Percentiles rank a stretch among this genome's conserved stretches.
Evolutionary conservation across 495 filamentous ascomycete genomes (phyloP).

Genomic region (Margaritispora aquatica): DNA sequence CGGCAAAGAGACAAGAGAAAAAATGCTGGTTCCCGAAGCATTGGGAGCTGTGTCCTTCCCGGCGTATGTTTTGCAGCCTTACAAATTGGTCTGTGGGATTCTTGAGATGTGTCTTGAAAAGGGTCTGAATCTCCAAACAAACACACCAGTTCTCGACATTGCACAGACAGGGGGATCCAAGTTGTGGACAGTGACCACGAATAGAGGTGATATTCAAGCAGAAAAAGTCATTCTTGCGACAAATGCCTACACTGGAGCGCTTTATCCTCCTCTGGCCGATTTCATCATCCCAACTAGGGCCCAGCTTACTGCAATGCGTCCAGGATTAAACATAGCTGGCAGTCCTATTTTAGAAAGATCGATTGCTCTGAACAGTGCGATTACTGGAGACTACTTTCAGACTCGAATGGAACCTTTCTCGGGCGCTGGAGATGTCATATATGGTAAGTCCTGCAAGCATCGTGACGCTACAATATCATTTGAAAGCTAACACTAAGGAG

Average conservation of each 20-base stretch:
- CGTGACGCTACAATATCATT: no score
- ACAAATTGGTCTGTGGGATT: constrained; percentile 20
- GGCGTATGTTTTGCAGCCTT: constrained; percentile 51
- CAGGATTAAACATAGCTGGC: constrained; percentile 36
- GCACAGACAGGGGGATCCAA: constrained; percentile 11
- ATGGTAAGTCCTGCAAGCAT: constrained; percentile 1
- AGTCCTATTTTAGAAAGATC: constrained; percentile 25
- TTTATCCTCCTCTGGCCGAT: constrained; percentile 30
- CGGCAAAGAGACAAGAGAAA: constrained; percentile 35
- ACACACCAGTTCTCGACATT: constrained; percentile 28
- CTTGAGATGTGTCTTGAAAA: constrained; percentile 3
- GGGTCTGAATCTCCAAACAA: constrained; percentile 27
- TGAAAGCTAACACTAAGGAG: not conserved
- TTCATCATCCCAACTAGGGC: constrained; percentile 8
- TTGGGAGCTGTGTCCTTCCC: constrained; percentile 48
- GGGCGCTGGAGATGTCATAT: constrained; percentile 3
- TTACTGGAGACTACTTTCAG: constrained; percentile 67
- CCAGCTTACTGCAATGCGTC: constrained; percentile 54
- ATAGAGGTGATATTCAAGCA: constrained; percentile 31
- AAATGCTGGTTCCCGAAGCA: constrained; percentile 35
- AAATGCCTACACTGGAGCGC: constrained; percentile 39
- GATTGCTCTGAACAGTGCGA: constrained; percentile 29
- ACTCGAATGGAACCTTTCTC: constrained; percentile 26
- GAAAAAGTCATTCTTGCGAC: constrained; percentile 42
- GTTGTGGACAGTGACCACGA: not conserved